phyloP scores from a whole-genome alignment of 805 yeast species.

The Saturnispora kantuleensis region DNA sequence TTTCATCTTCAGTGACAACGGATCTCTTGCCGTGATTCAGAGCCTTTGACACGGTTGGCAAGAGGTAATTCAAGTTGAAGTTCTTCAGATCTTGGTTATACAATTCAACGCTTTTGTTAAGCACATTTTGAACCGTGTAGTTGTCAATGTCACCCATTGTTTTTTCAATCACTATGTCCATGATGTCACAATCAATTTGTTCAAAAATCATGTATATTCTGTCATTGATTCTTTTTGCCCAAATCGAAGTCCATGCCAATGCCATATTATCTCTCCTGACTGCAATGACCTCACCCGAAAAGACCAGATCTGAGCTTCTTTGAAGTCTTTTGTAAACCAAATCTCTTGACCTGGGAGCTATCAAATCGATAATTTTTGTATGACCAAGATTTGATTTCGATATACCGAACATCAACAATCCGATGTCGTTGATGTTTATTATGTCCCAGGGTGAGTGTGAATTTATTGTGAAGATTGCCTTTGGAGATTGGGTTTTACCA shows the following conservation, averaged over 20 bases:
- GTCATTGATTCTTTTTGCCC: constrained; percentile 74
- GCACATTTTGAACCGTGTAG: constrained; percentile 7
- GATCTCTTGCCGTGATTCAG: constrained; percentile 8
- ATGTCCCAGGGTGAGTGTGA: constrained; percentile 68
- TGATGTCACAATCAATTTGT: constrained; percentile 67
- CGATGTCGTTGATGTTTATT: constrained; percentile 80
- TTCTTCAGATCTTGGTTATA: constrained; percentile 12
- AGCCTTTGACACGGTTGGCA: constrained; percentile 19
- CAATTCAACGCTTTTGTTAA: constrained; percentile 15
- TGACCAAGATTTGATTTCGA: constrained; percentile 53
- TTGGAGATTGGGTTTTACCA: constrained; percentile 62
- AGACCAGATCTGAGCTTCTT: constrained; percentile 39
- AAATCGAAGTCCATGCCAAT: constrained; percentile 75
- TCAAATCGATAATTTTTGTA: constrained; percentile 61
- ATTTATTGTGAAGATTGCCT: constrained; percentile 77
- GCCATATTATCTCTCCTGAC: constrained; percentile 57
- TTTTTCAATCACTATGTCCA: constrained; percentile 44
- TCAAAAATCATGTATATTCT: constrained; percentile 78
- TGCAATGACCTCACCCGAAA: constrained; percentile 80
- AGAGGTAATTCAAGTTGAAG: constrained; percentile 10
- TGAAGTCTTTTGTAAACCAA: constrained; percentile 53
- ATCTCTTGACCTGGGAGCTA: constrained; percentile 65
- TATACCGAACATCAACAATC: constrained; percentile 79
- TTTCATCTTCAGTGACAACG: constrained; percentile 3
- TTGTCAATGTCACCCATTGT: constrained; percentile 13